Evolutionary conservation across 228 moss, liverwort and hornwort species (phyloP).

Genomic region (Sphagnum magellanicum): DNA sequence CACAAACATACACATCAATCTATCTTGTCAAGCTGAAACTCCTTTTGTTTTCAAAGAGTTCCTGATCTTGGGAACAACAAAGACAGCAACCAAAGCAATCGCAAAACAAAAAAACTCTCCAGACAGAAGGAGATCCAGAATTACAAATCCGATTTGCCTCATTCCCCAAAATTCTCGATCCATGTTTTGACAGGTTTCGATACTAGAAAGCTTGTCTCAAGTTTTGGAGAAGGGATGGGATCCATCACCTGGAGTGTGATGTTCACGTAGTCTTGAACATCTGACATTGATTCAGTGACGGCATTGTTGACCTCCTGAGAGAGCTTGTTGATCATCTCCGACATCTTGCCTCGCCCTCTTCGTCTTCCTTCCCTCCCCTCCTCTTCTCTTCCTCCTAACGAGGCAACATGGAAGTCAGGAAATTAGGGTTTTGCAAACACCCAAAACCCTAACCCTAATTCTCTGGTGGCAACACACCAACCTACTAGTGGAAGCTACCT

Average conservation of each 20-base stretch:
- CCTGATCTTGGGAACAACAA: no score
- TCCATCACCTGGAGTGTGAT: slow-evolving; percentile 71
- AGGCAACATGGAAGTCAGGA: no score
- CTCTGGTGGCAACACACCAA: no score
- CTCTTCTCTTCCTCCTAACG: no score
- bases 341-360: slow-evolving; percentile 29
- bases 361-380: background rate
- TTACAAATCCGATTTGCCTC: no score
- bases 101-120: background rate
- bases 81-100: no score
- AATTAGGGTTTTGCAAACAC: no score
- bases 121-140: background rate
- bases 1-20: background rate
- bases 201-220: background rate
- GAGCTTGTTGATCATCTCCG: slow-evolving; percentile 55
- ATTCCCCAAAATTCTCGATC: no score
- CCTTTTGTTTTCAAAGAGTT: no score
- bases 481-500: no score
- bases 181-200: background rate
- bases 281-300: slow-evolving; percentile 60
- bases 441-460: no score
- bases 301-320: slow-evolving; percentile 66
- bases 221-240: background rate
- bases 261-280: slow-evolving; percentile 76
- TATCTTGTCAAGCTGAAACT: no score